Evolutionary conservation across 176 grass and related monocot genomes (phyloP), one percentile per base, ranked within the genome.

Genomic region (Poa pratensis): DNA sequence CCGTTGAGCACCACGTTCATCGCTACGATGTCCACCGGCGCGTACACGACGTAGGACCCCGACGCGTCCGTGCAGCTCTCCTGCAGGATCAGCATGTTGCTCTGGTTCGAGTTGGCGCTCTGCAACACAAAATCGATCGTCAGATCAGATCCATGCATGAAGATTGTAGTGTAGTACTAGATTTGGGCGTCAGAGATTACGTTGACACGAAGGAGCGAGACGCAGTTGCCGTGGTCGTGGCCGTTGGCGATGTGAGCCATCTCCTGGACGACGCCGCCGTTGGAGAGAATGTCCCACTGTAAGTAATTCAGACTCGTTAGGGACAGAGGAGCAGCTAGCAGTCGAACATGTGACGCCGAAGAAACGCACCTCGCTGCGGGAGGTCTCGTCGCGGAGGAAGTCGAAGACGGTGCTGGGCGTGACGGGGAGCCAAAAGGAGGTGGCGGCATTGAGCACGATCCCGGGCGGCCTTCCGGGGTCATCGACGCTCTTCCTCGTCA

Each of bases 201-300:
- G 58, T 98, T 94, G 66, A 98, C 96, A 52, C 96, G 96, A 46
- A 98, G 91, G n/a, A 98, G 87, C 4, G 93, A 95, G 59, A 98
- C 93, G 7, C 83, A 94, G 81, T 98, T 98, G 42, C 93, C 96
- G 26, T 98, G 96, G 81, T 98, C 96, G 14, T 86, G 91, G 53
- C 96, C 96, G 26, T 98, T 98, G 27, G 96, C 93, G n/a, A 98
- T 92, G 61, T 98, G 96, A 49, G 96, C 96, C 91, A 95, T 98
- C 80, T 98, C 96, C 75, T 95, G 96, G 71, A 98, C 96, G 12
- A 84, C 72, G 4, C 96, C 96, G 15, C 96, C 93, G 26, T 95
- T 98, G 13, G 93, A 98, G 30, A 98, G 96, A 42, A 95, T 95
- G 73, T 98, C 93, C 96, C 93, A 98, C 96, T 98, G 87, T 77